Conservation (phyloP, 2,329 filamentous ascomycete genomes). For the Pseudopithomyces maydicus region DNA sequence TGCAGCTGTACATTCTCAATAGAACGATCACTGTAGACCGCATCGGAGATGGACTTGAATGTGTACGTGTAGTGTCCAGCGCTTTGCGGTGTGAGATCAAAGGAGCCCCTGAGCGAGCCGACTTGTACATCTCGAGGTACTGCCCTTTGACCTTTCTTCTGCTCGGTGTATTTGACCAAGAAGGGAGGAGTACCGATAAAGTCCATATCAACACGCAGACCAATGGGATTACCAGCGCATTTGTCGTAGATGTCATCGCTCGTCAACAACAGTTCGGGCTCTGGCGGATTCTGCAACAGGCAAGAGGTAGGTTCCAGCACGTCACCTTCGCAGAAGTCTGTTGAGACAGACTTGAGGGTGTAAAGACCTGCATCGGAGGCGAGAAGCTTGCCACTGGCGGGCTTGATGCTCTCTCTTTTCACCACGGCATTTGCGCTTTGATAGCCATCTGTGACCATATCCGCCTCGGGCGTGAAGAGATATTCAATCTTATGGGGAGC, state of each 20-base stretch:
- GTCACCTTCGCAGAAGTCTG: conserved; percentile 82
- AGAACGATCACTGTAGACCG: conserved; percentile 69
- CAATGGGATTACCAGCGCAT: conserved; percentile 91
- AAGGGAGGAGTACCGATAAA: conserved; percentile 93
- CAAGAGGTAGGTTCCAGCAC: conserved; percentile 95
- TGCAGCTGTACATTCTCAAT: conserved; percentile 69
- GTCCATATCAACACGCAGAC: conserved; percentile 85
- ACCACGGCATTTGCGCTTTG: conserved; percentile 62
- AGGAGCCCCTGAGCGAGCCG: conserved; percentile 77
- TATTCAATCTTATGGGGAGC: conserved; percentile 77
- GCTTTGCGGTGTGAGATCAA: conserved; percentile 79
- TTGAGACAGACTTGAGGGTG: conserved; percentile 78
- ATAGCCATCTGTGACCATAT: conserved; percentile 71
- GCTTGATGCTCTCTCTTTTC: conserved; percentile 66
- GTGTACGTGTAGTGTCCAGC: conserved; percentile 87
- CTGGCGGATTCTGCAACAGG: conserved; percentile 85
- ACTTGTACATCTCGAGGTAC: conserved; percentile 56
- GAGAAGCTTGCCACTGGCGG: conserved; percentile 64
- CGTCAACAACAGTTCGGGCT: conserved; percentile 76
- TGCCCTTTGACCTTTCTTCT: conserved; percentile 61
- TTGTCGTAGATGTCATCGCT: conserved; percentile 89
- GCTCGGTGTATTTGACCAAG: conserved; percentile 75
- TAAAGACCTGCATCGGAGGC: conserved; percentile 86
- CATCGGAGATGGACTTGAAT: conserved; percentile 81
- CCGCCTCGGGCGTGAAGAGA: conserved; percentile 77